Percentiles rank a stretch among this genome's conserved stretches.
Conservation (phyloP, 768 basidiomycete genomes). For the Trametes meyenii region DNA sequence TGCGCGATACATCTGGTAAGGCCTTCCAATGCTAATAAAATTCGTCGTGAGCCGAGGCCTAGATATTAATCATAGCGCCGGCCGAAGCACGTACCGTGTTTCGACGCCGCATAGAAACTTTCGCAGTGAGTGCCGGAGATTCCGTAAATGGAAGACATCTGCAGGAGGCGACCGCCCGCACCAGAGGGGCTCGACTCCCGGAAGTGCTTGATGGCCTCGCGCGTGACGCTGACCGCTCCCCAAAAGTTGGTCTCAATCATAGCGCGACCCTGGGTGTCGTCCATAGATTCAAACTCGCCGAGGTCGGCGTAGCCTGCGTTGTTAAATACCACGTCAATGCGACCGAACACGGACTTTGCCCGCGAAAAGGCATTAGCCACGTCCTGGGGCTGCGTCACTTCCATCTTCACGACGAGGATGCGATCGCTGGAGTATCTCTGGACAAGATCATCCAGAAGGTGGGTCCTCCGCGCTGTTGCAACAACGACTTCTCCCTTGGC, state of each 20-base stretch:
- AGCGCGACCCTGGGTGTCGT: constrained; percentile 13
- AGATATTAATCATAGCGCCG: neutral
- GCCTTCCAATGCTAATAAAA: constrained; percentile 34
- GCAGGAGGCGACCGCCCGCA: constrained; percentile 40
- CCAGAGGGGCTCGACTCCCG: constrained; percentile 40
- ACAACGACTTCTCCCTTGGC: constrained; percentile 30
- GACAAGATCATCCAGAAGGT: constrained; percentile 27
- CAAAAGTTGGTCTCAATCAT: constrained; percentile 33
- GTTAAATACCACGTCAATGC: constrained; percentile 34
- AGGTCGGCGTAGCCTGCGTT: constrained; percentile 26
- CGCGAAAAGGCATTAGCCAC: constrained; percentile 25
- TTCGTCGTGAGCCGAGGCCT: neutral
- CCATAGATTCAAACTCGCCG: constrained; percentile 26
- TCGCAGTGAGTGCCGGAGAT: constrained; percentile 13
- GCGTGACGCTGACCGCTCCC: constrained; percentile 34
- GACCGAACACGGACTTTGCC: constrained; percentile 23
- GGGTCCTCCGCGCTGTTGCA: constrained; percentile 32
- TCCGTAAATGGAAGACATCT: constrained; percentile 36
- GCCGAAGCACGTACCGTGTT: constrained; percentile 10
- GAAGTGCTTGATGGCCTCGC: constrained; percentile 38
- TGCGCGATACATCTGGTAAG: constrained; percentile 29
- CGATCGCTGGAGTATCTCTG: constrained; percentile 16
- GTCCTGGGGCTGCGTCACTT: constrained; percentile 23
- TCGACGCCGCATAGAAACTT: constrained; percentile 20
- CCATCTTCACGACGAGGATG: constrained; percentile 28